These are phyloP conservation scores for Myxozyma sirexii DNA, from an alignment of 805 yeast species.

Conservation along the genomic window DNA sequence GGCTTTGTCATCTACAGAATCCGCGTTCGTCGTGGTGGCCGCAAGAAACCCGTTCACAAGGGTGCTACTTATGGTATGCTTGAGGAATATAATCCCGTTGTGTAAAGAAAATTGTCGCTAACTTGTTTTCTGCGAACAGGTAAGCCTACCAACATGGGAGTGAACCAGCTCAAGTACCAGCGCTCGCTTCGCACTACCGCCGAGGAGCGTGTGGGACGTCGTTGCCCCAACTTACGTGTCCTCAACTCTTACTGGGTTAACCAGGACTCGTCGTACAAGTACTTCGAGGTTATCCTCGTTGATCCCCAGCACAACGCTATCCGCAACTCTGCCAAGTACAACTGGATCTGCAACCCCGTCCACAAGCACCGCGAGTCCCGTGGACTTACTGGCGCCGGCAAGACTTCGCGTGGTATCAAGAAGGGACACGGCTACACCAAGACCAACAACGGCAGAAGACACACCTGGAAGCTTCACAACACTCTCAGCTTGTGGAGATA, in stretches of 20 bases:
- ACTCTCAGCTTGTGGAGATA: constrained; percentile 99
- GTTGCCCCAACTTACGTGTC: constrained; percentile 98
- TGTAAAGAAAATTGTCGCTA: neutral
- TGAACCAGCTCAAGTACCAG: constrained; percentile 98
- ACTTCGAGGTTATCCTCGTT: constrained; percentile 93
- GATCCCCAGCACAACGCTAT: constrained; percentile 98
- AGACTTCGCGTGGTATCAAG: constrained; percentile 99
- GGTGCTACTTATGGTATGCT: constrained; percentile 95
- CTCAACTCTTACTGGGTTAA: constrained; percentile 99
- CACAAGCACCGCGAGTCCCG: constrained; percentile 99
- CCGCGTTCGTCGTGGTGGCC: constrained; percentile 99
- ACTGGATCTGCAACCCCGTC: constrained; percentile 99
- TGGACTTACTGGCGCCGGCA: constrained; percentile 97
- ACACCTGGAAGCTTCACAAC: constrained; percentile 99
- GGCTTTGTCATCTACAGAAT: constrained; percentile 98
- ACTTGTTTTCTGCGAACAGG: constrained; percentile 14
- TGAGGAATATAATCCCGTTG: no score
- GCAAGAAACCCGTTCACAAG: constrained; percentile 99
- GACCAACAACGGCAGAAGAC: constrained; percentile 87
- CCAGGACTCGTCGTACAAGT: constrained; percentile 99
- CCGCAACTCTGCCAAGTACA: constrained; percentile 97
- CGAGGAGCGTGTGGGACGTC: constrained; percentile 99
- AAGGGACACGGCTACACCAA: constrained; percentile 99
- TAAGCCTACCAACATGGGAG: constrained; percentile 99
- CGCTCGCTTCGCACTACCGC: constrained; percentile 97